A percentile compares a stretch with the other conserved stretches of the same genome.
Conservation (phyloP, 257 asterid genomes). For the Penstemon barbatus region DNA sequence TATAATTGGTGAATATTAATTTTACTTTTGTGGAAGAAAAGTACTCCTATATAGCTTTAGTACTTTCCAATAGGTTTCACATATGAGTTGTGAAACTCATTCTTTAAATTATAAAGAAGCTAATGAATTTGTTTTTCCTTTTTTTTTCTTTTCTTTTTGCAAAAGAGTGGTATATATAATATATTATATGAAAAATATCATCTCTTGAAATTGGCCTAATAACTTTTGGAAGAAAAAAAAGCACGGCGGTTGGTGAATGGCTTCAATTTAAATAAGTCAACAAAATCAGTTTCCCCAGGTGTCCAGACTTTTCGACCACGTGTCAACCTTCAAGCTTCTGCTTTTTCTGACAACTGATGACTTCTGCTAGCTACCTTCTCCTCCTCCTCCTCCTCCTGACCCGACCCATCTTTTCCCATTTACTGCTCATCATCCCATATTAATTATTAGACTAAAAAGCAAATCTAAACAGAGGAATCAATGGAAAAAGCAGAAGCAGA, state of each 20-base stretch:
- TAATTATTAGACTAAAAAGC: not conserved
- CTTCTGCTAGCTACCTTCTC: no score
- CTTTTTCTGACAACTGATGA: conserved; percentile 22
- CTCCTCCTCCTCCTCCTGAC: not conserved
- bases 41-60: no score
- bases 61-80: no score
- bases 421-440: not conserved
- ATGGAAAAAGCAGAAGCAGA: conserved; percentile 12
- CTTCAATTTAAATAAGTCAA: not conserved
- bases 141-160: no score
- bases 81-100: no score
- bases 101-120: no score
- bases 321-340: conserved; percentile 33
- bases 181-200: no score
- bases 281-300: conserved; percentile 30
- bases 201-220: no score
- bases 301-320: conserved; percentile 27
- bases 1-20: no score
- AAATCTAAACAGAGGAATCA: not conserved
- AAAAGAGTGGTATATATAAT: no score
- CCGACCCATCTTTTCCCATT: conserved; percentile 17
- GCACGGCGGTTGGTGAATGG: conserved; percentile 2
- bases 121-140: no score
- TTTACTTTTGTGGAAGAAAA: no score
- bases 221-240: not conserved